A percentile compares a stretch with the other conserved stretches of the same genome.
These are phyloP conservation scores for Dionaea muscipula DNA, from an alignment of 179 eudicot species.

Conservation along the genomic window DNA sequence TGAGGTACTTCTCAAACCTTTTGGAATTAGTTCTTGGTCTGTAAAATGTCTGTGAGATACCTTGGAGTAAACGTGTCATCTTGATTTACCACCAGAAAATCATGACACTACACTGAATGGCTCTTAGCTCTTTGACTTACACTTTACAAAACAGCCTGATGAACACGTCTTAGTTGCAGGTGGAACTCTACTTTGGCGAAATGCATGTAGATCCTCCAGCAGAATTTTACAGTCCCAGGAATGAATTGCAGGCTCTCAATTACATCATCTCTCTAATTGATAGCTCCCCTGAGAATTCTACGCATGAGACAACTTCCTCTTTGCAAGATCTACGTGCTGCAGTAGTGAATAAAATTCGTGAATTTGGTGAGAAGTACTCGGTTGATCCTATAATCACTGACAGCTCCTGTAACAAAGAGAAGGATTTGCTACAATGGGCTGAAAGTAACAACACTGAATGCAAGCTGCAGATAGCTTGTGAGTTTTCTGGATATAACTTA, in stretches of 20 bases:
- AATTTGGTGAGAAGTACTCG: slow-evolving; percentile 32
- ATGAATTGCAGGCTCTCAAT: slow-evolving; percentile 75
- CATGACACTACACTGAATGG: no score
- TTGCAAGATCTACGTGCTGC: slow-evolving; percentile 28
- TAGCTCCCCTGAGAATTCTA: slow-evolving; percentile 17
- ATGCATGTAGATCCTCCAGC: slow-evolving; percentile 20
- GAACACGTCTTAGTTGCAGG: slow-evolving; percentile 27
- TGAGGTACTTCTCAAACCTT: slow-evolving; percentile 34
- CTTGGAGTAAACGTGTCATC: no score
- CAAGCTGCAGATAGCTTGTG: slow-evolving; percentile 70
- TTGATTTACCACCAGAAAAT: no score
- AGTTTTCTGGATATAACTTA: slow-evolving; percentile 14
- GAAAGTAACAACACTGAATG: slow-evolving; percentile 44
- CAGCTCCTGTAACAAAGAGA: slow-evolving; percentile 41
- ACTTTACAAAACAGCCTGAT: no score
- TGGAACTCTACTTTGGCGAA: slow-evolving; percentile 60
- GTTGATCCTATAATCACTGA: slow-evolving; percentile 26
- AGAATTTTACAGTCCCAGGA: slow-evolving; percentile 44
- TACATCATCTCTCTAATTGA: slow-evolving; percentile 37
- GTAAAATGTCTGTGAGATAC: not conserved
- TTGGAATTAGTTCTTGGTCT: not conserved
- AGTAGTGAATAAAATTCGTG: slow-evolving; percentile 24
- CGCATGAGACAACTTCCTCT: slow-evolving; percentile 9
- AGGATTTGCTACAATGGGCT: slow-evolving; percentile 53
- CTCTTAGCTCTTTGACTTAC: no score